Percentiles rank a stretch among this genome's conserved stretches.
Conservation (phyloP, 495 filamentous ascomycete genomes). For the Friedmanniomyces simplex region DNA sequence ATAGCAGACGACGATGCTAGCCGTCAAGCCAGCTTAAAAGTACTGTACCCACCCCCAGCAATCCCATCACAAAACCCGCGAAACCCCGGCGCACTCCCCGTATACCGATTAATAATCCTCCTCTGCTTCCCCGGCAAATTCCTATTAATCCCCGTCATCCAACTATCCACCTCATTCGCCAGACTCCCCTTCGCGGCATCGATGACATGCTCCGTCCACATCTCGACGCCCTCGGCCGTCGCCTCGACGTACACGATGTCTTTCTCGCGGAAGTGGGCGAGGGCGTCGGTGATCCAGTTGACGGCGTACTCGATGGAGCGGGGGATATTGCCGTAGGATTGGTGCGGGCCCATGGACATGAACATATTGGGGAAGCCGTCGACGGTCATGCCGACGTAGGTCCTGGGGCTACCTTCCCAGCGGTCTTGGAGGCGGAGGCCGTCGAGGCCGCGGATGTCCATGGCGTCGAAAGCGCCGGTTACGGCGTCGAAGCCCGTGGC, state of each 20-base stretch:
- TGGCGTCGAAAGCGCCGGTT: neutral
- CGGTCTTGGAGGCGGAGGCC: slow-evolving; percentile 4
- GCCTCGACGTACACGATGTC: neutral
- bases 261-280: neutral
- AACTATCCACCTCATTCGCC: slow-evolving; percentile 6
- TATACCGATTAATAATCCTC: slow-evolving; percentile 6
- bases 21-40: neutral
- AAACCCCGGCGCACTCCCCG: slow-evolving; percentile 7
- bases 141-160: slow-evolving; percentile 10
- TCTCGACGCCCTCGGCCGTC: neutral
- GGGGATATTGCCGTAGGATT: slow-evolving; percentile 5
- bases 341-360: slow-evolving; percentile 15
- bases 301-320: slow-evolving; percentile 7
- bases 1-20: neutral
- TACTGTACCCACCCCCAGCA: neutral
- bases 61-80: neutral
- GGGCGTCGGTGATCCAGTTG: neutral
- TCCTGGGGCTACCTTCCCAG: slow-evolving; percentile 16
- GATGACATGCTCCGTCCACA: slow-evolving; percentile 6
- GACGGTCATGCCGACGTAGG: slow-evolving; percentile 15
- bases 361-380: slow-evolving; percentile 19
- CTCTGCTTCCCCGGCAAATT: slow-evolving; percentile 6
- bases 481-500: slow-evolving; percentile 22
- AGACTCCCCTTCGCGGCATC: neutral
- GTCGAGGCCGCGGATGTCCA: slow-evolving; percentile 9